phyloP scores from a whole-genome alignment of 2,329 filamentous ascomycete species.

The Aschersonia sp. region DNA sequence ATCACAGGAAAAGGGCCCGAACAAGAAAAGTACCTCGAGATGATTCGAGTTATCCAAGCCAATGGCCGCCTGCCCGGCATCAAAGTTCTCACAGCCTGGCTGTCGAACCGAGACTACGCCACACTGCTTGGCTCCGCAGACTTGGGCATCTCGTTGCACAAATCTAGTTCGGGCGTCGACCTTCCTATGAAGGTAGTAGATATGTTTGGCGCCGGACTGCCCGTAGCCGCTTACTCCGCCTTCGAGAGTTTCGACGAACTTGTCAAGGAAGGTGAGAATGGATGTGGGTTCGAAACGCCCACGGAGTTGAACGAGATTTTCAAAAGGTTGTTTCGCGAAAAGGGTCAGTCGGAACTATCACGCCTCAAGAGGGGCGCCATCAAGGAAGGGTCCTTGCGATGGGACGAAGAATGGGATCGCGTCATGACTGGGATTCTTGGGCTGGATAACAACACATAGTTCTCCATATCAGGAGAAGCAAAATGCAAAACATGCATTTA shows the following conservation, averaged over 20 bases:
- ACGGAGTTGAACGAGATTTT: constrained; percentile 51
- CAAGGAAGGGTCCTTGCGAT: constrained; percentile 60
- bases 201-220: constrained; percentile 92
- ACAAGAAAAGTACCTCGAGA: constrained; percentile 57
- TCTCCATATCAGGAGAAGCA: not conserved
- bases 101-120: constrained; percentile 75
- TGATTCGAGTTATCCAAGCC: constrained; percentile 46
- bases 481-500: too few relatives aligned
- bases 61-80: constrained; percentile 54
- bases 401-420: constrained; percentile 87
- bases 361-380: constrained; percentile 54
- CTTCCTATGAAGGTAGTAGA: constrained; percentile 98
- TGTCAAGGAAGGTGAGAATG: constrained; percentile 78
- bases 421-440: constrained; percentile 63
- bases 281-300: constrained; percentile 65
- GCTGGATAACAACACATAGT: constrained; percentile 12
- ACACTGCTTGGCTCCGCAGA: constrained; percentile 72
- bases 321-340: constrained; percentile 43
- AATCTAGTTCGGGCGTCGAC: constrained; percentile 86
- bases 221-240: constrained; percentile 71
- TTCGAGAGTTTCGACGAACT: constrained; percentile 87
- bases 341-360: constrained; percentile 37
- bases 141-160: constrained; percentile 82
- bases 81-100: constrained; percentile 68
- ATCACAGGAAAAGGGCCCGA: constrained; percentile 92